Base-by-base conservation (phyloP, 1,284 basidiomycete genomes). In the Phellinidium pouzarii region DNA sequence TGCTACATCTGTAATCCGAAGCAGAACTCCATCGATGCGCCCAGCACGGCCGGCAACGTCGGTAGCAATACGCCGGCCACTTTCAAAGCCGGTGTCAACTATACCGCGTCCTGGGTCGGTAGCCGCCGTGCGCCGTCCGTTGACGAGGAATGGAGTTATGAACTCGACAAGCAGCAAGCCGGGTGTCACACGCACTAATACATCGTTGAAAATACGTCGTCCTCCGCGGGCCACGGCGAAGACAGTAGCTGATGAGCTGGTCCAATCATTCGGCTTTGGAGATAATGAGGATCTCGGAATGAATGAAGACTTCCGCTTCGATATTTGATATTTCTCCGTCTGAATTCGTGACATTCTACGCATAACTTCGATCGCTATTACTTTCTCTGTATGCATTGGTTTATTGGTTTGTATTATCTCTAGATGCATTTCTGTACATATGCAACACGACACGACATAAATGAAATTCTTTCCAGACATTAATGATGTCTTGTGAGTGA, bases 301-400 rank as follows among this genome's bases (percentile, higher is more conserved):
- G 8, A 17, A 42, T 27, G 49, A 44, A 19, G 49, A 51, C 19
- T 54, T 50, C 44, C 53, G 53, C 44, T 54, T 54, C 26, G 25
- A 26, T 8, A 9, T 54, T 2, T 54, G 48, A 54, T 23, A 8
- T n/a, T 27, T 4, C 7, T 6, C 17, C 17, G 14, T 6, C 34
- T 44, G 4, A 20, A 6, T 26, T 22, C 22, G 25, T 12, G 20
- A 44, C 22, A 23, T 23, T 44, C 25, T 44, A 22, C 25, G 25
- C n/a, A 26, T 25, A 44, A 44, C 11, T 26, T 9, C 31, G 7
- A 2, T 14, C 31, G 31, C 31, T n/a, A 25, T 11, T 37, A 25
- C 29, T 6, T 23, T 12, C 17, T 37, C n/a, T n/a, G n/a, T n/a
- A n/a, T n/a, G n/a, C n/a, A n/a, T n/a, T n/a, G n/a, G n/a, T n/a